Evolutionary conservation across 2,329 filamentous ascomycete species (phyloP), one percentile per base, ranked within the genome.

Genomic region (Pestalotiopsis sp.): DNA sequence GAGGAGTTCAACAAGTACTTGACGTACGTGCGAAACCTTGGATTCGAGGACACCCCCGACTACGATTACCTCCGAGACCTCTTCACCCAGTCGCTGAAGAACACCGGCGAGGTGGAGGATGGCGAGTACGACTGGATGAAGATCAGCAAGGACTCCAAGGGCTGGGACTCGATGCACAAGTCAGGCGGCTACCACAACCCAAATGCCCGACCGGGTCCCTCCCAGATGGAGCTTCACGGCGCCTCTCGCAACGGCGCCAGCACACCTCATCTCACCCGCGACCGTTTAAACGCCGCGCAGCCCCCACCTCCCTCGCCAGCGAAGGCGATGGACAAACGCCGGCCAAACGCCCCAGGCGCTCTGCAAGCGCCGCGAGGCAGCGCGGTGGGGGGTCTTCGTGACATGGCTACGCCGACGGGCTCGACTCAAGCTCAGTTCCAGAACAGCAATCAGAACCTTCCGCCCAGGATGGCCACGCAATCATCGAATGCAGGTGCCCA

Each of bases 111-210:
- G 75, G 91, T 98, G 9, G 96, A 98, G 79, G 96, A 99, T 81
- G 96, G 96, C 77, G 95, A 98, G 80, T 99, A 98, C 81, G 96
- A 99, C 83, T 99, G 96, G 96, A 97, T 98, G 94, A 98, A 97
- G 87, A 86, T 97, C 74, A 96, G 94, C 84, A 90, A 89, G 80
- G 86, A 88, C 77, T 84, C 86, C 75, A 96, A 97, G 82, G 94
- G 94, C 71, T 97, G 93, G 93, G 94, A 97, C 82, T 89, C 88
- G 68, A 93, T 93, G 80, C 91, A 92, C 75, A 91, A 92, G 80
- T 81, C 82, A 72, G 81, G 81, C 71, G 86, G 86, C 74, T 85
- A 93, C 73, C 93, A 94, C 82, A 91, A 93, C 83, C 88, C 91
- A 78, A 94, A 94, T 81, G 87, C 85, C 69, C 85, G 92, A 75